Evolutionary conservation across 805 yeast genomes (phyloP).

Genomic region (Metschnikowia matae): DNA sequence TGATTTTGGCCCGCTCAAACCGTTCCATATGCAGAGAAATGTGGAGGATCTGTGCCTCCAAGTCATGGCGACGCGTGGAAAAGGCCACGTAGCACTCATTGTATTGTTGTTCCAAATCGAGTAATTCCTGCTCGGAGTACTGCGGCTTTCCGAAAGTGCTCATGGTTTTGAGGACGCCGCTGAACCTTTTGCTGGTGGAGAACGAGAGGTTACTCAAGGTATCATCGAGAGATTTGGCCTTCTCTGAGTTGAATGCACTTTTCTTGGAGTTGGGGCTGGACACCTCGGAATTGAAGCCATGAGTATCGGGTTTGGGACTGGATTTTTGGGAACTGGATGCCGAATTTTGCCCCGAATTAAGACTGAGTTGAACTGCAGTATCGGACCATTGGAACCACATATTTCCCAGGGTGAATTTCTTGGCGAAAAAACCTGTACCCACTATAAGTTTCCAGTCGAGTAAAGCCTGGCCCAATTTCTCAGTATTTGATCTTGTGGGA

Average conservation of each 20-base stretch:
- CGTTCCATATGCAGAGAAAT: constrained; percentile 24
- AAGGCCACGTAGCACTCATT: constrained; percentile 32
- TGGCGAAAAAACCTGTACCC: constrained; percentile 30
- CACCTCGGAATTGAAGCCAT: no score
- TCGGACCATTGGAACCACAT: constrained; percentile 46
- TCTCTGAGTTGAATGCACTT: no score
- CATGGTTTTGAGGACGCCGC: constrained; percentile 32
- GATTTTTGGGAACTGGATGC: no score
- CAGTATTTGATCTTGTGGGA: constrained; percentile 35
- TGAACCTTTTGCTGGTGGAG: constrained; percentile 26
- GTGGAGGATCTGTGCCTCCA: constrained; percentile 27
- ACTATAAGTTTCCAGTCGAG: constrained; percentile 31
- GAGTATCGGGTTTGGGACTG: no score
- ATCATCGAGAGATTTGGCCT: constrained; percentile 8
- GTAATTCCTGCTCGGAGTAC: constrained; percentile 24
- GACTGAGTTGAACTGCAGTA: constrained; percentile 19
- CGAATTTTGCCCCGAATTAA: neutral
- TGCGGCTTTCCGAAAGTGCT: constrained; percentile 28
- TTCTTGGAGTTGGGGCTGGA: no score
- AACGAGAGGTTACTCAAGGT: constrained; percentile 20
- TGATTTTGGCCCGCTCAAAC: constrained; percentile 35
- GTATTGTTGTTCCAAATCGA: constrained; percentile 28
- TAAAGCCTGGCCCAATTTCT: constrained; percentile 38
- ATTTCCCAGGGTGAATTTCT: constrained; percentile 37
- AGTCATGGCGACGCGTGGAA: constrained; percentile 26